A percentile compares a stretch with the other conserved stretches of the same genome.
These are phyloP conservation scores for Omphalotus guepiniiformis DNA, from an alignment of 768 basidiomycete species.

Conservation along the genomic window DNA sequence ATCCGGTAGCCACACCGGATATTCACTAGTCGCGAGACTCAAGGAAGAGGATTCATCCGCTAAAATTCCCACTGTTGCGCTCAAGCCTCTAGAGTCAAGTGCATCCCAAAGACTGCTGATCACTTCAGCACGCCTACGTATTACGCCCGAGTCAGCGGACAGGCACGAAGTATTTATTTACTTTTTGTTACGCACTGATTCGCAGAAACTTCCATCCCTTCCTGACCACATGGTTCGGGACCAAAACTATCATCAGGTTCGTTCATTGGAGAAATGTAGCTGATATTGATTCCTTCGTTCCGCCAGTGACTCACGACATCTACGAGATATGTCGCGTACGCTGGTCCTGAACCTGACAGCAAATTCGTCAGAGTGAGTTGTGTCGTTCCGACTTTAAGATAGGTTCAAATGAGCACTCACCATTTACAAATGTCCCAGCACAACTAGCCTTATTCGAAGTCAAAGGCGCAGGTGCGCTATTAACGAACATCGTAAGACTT, in stretches of 20 bases:
- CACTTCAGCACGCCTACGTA: constrained; percentile 33
- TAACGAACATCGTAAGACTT: constrained; percentile 38
- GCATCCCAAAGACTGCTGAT: constrained; percentile 33
- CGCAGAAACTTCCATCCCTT: constrained; percentile 41
- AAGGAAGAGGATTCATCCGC: constrained; percentile 38
- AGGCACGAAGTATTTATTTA: too few relatives aligned
- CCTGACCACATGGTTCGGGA: constrained; percentile 37
- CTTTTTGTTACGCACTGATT: constrained; percentile 33
- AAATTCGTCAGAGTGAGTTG: not conserved
- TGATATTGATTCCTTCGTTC: constrained; percentile 33
- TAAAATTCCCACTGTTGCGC: constrained; percentile 31
- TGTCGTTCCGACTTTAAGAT: not conserved
- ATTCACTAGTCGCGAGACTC: constrained; percentile 26
- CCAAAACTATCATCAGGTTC: constrained; percentile 36
- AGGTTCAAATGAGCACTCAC: constrained; percentile 13
- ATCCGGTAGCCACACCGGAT: constrained; percentile 30
- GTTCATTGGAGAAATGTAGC: constrained; percentile 41
- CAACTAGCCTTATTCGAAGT: constrained; percentile 32
- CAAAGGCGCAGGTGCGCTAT: constrained; percentile 34
- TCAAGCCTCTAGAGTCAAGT: constrained; percentile 24
- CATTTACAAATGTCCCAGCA: constrained; percentile 29
- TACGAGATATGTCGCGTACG: constrained; percentile 38
- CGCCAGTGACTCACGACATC: constrained; percentile 39
- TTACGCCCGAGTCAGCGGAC: not conserved
- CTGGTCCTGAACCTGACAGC: constrained; percentile 25